Base-by-base conservation (phyloP, 306 rosid genomes). In the Acacia melanoxylon region DNA sequence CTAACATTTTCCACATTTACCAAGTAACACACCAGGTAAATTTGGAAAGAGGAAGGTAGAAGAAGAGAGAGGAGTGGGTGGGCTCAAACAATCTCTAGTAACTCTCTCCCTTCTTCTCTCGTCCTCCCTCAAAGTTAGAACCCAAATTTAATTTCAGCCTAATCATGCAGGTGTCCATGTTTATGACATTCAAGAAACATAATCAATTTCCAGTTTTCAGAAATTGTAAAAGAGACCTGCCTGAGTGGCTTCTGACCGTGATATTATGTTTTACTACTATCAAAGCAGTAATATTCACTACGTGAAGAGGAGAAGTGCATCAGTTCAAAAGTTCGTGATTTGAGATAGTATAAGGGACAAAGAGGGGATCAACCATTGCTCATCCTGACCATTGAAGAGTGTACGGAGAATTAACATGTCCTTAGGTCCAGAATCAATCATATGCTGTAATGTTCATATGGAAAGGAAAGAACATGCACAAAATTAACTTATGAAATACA, bases 101-200 rank as follows among this genome's bases (percentile, higher is more conserved):
- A 54, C 29, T 58, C 65, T 54, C 27, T 3, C 14, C 61, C 61
- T 6, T 54, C 61, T 54, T 56, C 33, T 12, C 66, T 59, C 35
- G 6, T 22, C 25, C 61, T 59, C 33, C 27, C 66, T 24, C 66
- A 27, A 59, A 24, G 7, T 59, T 10, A 10, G 33, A 24, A 24
- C 10, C 16, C 66, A 1, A 59, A 59, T 59, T 59, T 10, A 22
- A 48, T 42, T 56, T 46, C 69, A 75, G 67, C 56, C 6, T 62
- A 51, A 33, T 69, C 10, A 75, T 74, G 68, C 72, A 59, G 65
- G 66, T 8, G 25, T 22, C 45, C 46, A 42, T 42, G 24, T 51
- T 44, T 82, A 17, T 58, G 7, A 24, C 78, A 82, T 70, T 70
- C 49, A 82, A 78, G 77, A 51, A 81, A 51, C 61, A 74, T 24